Base-by-base conservation (phyloP, 257 asterid species). In the Scutellaria barbata region DNA sequence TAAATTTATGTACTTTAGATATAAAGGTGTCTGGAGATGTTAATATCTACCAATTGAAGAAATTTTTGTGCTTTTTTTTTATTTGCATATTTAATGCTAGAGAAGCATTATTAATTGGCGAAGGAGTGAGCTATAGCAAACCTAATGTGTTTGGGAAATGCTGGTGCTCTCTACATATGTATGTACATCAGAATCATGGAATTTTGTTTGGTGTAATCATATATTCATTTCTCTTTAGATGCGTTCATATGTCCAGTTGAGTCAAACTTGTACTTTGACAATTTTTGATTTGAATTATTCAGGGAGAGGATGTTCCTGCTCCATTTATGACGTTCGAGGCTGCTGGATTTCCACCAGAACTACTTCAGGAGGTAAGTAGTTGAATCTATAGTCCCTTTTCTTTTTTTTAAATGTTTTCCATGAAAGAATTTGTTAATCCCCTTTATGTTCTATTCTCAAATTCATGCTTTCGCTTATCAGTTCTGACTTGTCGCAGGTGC, bases 401-500 rank as follows among this genome's bases (percentile, higher is more conserved):
- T 41, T 10, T 74, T 42, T 13, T 13, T 51, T 5, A 10, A 33
- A 7, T 7, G 54, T 47, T 59, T 57, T n/a, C 41, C 70, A 63
- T 74, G 54, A 39, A 58, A 18, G 45, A 18, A 50, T 18, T 74
- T 56, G 67, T 68, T 48, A 60, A 53, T 51, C 66, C 72, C 66
- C 37, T 72, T 63, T 71, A 45, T 14, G 68, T 74, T 80, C 58
- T 17, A 55, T 84, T 56, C 60, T 53, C 71, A 59, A 85, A 76
- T 47, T 81, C 73, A 39, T 74, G 65, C 80, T 80, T 83, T 82
- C 73, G 89, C 95, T 95, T 85, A 86, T 92, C 69, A 80, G 79
- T 85, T 89, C 65, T 89, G 85, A 82, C 92, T 92, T 92, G 91
- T 89, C 96, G 98, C 97, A 90, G 97, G 96, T 93, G 98, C 98